Conservation (phyloP, 164 flowering plant genomes). For the Vitis labrusca region DNA sequence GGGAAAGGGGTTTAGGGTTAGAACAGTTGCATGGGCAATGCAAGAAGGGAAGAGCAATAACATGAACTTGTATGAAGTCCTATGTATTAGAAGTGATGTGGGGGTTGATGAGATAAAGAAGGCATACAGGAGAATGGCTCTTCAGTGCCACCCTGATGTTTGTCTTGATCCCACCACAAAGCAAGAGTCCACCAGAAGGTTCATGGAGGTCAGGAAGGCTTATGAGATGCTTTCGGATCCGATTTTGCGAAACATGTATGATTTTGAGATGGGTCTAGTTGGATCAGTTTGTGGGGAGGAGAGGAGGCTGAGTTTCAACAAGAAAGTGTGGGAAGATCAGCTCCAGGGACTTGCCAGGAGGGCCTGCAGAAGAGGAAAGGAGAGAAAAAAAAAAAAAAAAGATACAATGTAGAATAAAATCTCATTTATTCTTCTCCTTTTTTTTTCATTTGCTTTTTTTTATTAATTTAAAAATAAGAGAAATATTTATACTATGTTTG, state of each 20-base stretch:
- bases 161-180: conserved; percentile 13
- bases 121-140: conserved; percentile 35
- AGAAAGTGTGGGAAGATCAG: conserved; percentile 38
- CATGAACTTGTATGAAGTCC: conserved; percentile 17
- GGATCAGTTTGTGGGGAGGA: conserved; percentile 2
- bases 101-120: conserved; percentile 35
- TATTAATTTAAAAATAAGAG: too few relatives aligned
- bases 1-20: neutral
- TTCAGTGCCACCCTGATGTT: conserved; percentile 38
- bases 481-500: too few relatives aligned
- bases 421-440: too few relatives aligned
- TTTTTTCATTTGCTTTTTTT: too few relatives aligned
- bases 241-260: conserved; percentile 13
- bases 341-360: conserved; percentile 15
- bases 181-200: conserved; percentile 26
- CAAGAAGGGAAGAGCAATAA: conserved; percentile 8
- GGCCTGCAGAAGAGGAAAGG: neutral
- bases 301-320: conserved; percentile 9
- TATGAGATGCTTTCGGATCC: conserved; percentile 31
- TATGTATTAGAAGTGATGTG: conserved; percentile 14
- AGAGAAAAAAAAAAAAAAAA: conserved; percentile 6
- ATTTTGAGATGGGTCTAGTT: conserved; percentile 19
- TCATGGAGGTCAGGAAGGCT: conserved; percentile 28
- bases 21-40: neutral
- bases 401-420: too few relatives aligned